Evolutionary conservation across 306 rosid genomes (phyloP).

Genomic region (Fragaria nilgerrensis): DNA sequence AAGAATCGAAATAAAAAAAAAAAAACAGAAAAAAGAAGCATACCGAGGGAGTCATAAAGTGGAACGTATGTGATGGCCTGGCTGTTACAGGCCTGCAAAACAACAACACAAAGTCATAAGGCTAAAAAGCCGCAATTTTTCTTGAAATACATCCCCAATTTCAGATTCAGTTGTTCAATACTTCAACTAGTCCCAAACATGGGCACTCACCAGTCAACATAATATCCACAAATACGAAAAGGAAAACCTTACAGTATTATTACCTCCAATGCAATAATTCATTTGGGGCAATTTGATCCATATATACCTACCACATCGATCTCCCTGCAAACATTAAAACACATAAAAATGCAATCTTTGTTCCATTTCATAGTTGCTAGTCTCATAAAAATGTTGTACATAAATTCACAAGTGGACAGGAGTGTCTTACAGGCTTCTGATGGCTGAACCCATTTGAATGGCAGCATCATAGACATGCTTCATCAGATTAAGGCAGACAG

Average conservation of each 20-base stretch:
- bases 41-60: slow-evolving; percentile 89
- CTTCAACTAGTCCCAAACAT: not conserved
- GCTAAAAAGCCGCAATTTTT: not conserved
- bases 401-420: not conserved
- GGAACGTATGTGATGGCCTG: slow-evolving; percentile 73
- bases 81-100: slow-evolving; percentile 78
- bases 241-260: not conserved
- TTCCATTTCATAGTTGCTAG: too few relatives aligned
- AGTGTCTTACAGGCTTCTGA: slow-evolving; percentile 60
- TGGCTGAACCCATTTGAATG: slow-evolving; percentile 63
- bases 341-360: not conserved
- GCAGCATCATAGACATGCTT: slow-evolving; percentile 38
- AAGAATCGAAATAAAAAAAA: not conserved
- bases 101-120: not conserved
- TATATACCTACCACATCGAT: slow-evolving; percentile 73
- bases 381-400: not conserved
- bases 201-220: not conserved
- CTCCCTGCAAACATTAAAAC: slow-evolving; percentile 48
- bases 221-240: not conserved
- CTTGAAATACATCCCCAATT: not conserved
- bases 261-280: slow-evolving; percentile 93
- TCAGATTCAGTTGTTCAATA: not conserved
- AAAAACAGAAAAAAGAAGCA: slow-evolving; percentile 15
- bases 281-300: slow-evolving; percentile 79
- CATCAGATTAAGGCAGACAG: too few relatives aligned